Evolutionary conservation across 371 early-diverging fungal species (phyloP), one percentile per base, ranked within the genome.

Genomic region (Saksenaea vasiformis): DNA sequence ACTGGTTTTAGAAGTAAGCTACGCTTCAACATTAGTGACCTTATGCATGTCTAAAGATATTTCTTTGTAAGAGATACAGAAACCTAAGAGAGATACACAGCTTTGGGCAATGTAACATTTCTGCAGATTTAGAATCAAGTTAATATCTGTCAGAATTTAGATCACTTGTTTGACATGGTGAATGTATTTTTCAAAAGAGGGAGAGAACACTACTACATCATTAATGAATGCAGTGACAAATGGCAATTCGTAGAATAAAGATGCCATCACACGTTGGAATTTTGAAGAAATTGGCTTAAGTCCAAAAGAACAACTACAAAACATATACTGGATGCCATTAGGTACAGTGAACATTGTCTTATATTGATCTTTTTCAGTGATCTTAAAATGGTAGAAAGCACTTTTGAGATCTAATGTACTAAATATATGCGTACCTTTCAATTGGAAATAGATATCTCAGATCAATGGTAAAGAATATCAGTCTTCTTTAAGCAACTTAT

Each of bases 81-180:
- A 70, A 9, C 74, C 70, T 1, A 72, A 36, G 0, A 72, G 35
- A 24, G 39, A 56, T 8, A 72, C 65, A 9, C 43, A 38, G 1
- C 35, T 2, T 51, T 65, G 64, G 10, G 61, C 61, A 61, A 67
- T 65, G 38, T 56, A 38, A 27, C 69, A 69, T 51, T 75, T 75
- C 0, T 53, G 44, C 26, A 38, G 59, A 53, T 72, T 71, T 1
- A 75, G 59, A 37, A 67, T 60, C 8, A 75, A 44, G 17, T 66
- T 62, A 10, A 44, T 62, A 3, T 38, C 5, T 7, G 60, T 75
- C 9, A 75, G 53, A 14, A 14, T 38, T 0, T 55, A 17, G 37
- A 68, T 69, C 3, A 54, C 65, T 55, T 24, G 24, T 11, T 19
- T 31, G 2, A 62, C 62, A 58, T 66, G 62, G 9, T 54, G 8